These are phyloP conservation scores for Sarocladium oryzae DNA, from an alignment of 2,329 filamentous ascomycete species.

Conservation along the genomic window DNA sequence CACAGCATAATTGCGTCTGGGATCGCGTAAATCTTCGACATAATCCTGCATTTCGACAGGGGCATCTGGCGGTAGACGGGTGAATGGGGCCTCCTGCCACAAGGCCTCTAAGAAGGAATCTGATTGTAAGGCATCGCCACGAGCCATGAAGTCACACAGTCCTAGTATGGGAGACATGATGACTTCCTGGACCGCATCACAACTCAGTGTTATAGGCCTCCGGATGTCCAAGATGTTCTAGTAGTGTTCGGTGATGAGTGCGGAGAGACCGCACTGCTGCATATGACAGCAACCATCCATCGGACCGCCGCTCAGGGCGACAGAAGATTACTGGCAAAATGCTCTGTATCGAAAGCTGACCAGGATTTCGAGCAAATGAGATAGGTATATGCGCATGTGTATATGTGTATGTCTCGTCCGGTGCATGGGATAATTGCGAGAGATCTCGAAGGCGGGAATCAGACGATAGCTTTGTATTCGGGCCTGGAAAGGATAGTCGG, in stretches of 20 bases:
- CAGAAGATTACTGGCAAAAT: too few relatives aligned
- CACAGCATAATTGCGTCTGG: conserved; percentile 53
- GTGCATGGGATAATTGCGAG: too few relatives aligned
- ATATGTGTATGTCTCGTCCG: too few relatives aligned
- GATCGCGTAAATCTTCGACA: conserved; percentile 54
- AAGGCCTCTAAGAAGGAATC: conserved; percentile 42
- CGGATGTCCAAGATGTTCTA: not conserved
- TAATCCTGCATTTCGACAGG: conserved; percentile 49
- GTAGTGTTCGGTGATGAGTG: not conserved
- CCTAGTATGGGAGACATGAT: not conserved
- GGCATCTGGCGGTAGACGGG: conserved; percentile 53
- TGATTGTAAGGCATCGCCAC: not conserved
- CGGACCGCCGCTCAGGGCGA: too few relatives aligned
- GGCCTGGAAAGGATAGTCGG: too few relatives aligned
- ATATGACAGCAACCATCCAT: not conserved
- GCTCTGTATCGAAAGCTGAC: too few relatives aligned
- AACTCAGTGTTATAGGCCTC: not conserved
- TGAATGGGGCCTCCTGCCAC: conserved; percentile 56
- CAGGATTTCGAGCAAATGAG: too few relatives aligned
- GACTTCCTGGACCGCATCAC: not conserved
- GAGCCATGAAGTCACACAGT: not conserved
- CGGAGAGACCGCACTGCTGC: not conserved
- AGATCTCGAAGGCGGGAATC: too few relatives aligned
- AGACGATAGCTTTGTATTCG: too few relatives aligned
- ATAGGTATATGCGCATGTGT: too few relatives aligned